Conservation (phyloP, 495 filamentous ascomycete genomes). For the Hypoxylon fragiforme region DNA sequence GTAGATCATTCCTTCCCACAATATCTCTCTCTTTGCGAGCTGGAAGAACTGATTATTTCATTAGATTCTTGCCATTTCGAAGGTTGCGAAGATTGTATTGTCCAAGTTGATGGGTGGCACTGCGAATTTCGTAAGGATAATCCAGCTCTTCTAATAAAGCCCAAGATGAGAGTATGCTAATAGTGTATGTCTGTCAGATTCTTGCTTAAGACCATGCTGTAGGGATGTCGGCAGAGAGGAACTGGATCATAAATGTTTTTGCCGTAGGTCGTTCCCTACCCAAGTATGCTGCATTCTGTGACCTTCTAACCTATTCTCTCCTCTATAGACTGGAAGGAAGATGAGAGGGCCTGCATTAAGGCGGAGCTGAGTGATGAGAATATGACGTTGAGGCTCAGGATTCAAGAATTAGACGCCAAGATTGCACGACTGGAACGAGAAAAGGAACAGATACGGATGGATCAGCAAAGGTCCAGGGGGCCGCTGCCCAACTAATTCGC, state of each 20-base stretch:
- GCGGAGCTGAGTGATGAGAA: not conserved
- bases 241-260: not conserved
- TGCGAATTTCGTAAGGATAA: conserved; percentile 14
- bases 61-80: conserved; percentile 8
- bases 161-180: not conserved
- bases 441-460: not conserved
- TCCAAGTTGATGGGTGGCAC: not conserved
- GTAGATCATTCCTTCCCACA: not conserved
- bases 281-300: not conserved
- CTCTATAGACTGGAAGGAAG: not conserved
- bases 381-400: not conserved
- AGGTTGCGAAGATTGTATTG: not conserved
- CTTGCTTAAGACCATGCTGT: not conserved
- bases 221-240: not conserved
- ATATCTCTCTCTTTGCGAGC: too few species aligned
- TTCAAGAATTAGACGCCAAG: not conserved
- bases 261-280: conserved; percentile 2
- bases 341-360: not conserved
- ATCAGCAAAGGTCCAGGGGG: not conserved
- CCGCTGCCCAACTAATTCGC: too few species aligned
- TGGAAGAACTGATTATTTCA: not conserved
- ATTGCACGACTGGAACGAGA: not conserved
- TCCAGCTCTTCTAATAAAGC: not conserved
- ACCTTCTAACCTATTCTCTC: not conserved
- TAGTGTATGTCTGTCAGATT: too few species aligned